Percentiles rank a stretch among this genome's conserved stretches.
phyloP scores from a whole-genome alignment of 2,329 filamentous ascomycete genomes.

The Aureobasidium melanogenum region DNA sequence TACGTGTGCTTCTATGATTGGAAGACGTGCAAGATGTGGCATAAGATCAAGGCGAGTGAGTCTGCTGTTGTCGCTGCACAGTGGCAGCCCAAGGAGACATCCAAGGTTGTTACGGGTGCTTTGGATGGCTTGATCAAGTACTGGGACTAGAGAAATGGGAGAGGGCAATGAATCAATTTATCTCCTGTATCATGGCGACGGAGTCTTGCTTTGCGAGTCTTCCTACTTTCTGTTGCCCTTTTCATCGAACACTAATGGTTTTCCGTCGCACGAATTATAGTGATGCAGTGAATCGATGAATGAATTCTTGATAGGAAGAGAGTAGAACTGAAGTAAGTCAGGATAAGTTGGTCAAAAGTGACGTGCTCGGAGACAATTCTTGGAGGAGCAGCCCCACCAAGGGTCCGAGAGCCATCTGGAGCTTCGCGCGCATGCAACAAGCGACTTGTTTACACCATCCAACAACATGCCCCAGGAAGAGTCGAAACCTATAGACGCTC shows the following conservation, averaged over 20 bases:
- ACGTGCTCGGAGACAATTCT: not conserved
- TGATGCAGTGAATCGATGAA: no score
- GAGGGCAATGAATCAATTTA: not conserved
- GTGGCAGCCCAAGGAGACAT: slow-evolving; percentile 97
- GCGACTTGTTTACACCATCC: not conserved
- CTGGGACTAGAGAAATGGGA: slow-evolving; percentile 59
- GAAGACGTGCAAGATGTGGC: slow-evolving; percentile 99
- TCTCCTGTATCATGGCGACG: not conserved
- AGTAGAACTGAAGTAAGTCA: no score
- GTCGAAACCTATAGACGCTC: slow-evolving; percentile 52
- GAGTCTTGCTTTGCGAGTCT: not conserved
- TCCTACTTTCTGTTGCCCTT: not conserved
- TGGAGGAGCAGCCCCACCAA: not conserved
- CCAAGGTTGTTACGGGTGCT: slow-evolving; percentile 85
- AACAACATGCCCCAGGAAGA: slow-evolving; percentile 45
- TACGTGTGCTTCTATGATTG: slow-evolving; percentile 97
- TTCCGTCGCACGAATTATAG: not conserved
- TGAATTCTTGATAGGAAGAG: no score
- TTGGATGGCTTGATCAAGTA: slow-evolving; percentile 82
- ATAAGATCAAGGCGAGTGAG: slow-evolving; percentile 83
- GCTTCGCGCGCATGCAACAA: not conserved
- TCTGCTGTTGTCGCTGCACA: slow-evolving; percentile 75
- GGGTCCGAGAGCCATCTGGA: not conserved
- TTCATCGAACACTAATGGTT: not conserved
- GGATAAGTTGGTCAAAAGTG: not conserved